A percentile compares a stretch with the other conserved stretches of the same genome.
These are phyloP conservation scores for Ogataea salicorniae DNA, from an alignment of 805 yeast species.

Conservation along the genomic window DNA sequence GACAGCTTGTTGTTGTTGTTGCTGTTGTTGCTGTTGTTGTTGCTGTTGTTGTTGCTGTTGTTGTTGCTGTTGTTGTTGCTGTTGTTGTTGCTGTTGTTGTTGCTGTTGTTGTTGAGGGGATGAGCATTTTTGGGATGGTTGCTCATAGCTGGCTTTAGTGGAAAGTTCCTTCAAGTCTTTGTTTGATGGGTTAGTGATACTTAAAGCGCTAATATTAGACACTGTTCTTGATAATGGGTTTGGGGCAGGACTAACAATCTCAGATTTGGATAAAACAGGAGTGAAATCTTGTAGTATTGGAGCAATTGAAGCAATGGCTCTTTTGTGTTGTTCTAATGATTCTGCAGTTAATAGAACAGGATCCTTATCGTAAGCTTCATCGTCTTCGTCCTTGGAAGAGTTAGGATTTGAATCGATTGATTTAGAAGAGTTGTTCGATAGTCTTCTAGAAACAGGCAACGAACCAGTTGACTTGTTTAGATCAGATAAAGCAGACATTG, in stretches of 20 bases:
- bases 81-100: conserved; percentile 5
- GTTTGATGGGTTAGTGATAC: conserved; percentile 15
- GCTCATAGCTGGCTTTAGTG: not conserved
- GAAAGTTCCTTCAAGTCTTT: not conserved
- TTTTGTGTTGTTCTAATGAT: conserved; percentile 34
- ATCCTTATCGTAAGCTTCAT: conserved; percentile 19
- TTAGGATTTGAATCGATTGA: conserved; percentile 19
- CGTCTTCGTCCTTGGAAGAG: conserved; percentile 17
- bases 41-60: not conserved
- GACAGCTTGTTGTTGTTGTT: not conserved
- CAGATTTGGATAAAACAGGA: conserved; percentile 57
- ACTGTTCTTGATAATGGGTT: conserved; percentile 29
- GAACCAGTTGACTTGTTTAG: conserved; percentile 2
- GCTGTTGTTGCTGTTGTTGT: not conserved
- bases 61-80: conserved; percentile 4
- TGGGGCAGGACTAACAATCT: conserved; percentile 29
- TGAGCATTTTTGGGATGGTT: conserved; percentile 4
- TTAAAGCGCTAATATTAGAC: conserved; percentile 28
- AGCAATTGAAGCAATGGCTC: conserved; percentile 74
- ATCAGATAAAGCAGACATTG: not conserved
- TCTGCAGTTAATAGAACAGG: conserved; percentile 29
- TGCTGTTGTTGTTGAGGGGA: not conserved
- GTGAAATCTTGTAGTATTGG: conserved; percentile 67
- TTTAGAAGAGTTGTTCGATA: conserved; percentile 18
- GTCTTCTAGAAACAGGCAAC: conserved; percentile 9